These are phyloP conservation scores for Trichoderma gamsii DNA, from an alignment of 495 filamentous ascomycete genomes.

Conservation along the genomic window DNA sequence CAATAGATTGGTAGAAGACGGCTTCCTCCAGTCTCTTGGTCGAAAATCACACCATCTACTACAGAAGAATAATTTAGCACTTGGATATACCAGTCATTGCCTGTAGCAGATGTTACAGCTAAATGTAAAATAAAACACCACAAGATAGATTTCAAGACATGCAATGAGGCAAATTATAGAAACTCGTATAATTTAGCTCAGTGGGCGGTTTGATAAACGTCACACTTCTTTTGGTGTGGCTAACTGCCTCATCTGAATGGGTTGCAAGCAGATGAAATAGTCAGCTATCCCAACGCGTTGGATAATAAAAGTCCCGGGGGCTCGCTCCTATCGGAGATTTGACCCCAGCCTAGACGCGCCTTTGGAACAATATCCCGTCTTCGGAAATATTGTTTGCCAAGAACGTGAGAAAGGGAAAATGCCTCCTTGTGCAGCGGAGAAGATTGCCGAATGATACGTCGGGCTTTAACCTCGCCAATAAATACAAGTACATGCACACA, in stretches of 20 bases:
- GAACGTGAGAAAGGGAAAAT: not conserved
- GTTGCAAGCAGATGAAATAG: too few relatives aligned
- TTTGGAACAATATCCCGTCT: not conserved
- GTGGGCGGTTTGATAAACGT: not conserved
- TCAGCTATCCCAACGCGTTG: not conserved
- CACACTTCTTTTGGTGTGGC: too few relatives aligned
- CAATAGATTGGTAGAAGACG: too few relatives aligned
- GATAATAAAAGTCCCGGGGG: not conserved
- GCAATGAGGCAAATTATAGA: not conserved
- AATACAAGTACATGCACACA: too few relatives aligned
- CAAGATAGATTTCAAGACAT: not conserved
- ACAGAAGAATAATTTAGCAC: too few relatives aligned
- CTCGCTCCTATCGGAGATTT: not conserved
- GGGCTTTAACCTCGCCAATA: too few relatives aligned
- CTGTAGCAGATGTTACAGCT: too few relatives aligned
- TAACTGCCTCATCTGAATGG: too few relatives aligned
- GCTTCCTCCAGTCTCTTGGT: too few relatives aligned
- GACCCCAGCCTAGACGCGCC: not conserved
- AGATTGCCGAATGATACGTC: not conserved
- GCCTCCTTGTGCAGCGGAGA: not conserved
- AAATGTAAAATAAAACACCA: not conserved
- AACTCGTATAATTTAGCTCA: not conserved
- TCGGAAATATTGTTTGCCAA: not conserved
- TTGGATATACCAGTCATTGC: too few relatives aligned
- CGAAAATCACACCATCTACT: too few relatives aligned